These are phyloP conservation scores for Colletotrichum tanaceti DNA, from an alignment of 2,329 filamentous ascomycete genomes.

Conservation along the genomic window DNA sequence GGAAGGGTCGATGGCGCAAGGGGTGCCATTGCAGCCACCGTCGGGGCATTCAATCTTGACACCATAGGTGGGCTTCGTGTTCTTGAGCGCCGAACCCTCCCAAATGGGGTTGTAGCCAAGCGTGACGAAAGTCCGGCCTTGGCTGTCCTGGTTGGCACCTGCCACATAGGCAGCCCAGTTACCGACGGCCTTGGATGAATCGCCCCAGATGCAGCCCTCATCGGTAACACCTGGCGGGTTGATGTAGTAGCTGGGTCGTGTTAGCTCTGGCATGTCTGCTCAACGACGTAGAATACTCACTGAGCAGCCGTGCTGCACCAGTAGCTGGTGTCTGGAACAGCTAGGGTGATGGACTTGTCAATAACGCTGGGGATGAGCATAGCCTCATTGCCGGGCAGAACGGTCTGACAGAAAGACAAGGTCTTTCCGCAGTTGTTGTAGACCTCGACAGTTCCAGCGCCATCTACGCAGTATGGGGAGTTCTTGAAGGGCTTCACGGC, in stretches of 20 bases:
- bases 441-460: conserved; percentile 72
- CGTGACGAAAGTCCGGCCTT: conserved; percentile 78
- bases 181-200: conserved; percentile 69
- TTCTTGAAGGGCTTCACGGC: conserved; percentile 76
- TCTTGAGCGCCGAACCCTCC: conserved; percentile 64
- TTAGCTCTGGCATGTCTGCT: conserved; percentile 8
- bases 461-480: conserved; percentile 76
- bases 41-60: conserved; percentile 76
- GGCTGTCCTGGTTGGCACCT: conserved; percentile 75
- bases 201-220: conserved; percentile 79
- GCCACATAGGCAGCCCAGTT: conserved; percentile 85
- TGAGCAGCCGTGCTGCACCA: conserved; percentile 81
- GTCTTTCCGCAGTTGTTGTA: conserved; percentile 72
- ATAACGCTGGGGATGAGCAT: conserved; percentile 86
- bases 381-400: conserved; percentile 81
- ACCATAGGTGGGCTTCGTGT: conserved; percentile 72
- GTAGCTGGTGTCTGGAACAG: conserved; percentile 76
- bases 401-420: conserved; percentile 82
- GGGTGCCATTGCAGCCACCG: conserved; percentile 76
- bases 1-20: conserved; percentile 76
- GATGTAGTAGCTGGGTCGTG: conserved; percentile 73
- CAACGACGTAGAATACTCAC: conserved; percentile 59
- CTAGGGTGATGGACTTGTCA: conserved; percentile 65
- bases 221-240: conserved; percentile 76
- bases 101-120: conserved; percentile 84